These are phyloP conservation scores for Letharia lupina DNA, from an alignment of 495 filamentous ascomycete genomes.

Conservation along the genomic window DNA sequence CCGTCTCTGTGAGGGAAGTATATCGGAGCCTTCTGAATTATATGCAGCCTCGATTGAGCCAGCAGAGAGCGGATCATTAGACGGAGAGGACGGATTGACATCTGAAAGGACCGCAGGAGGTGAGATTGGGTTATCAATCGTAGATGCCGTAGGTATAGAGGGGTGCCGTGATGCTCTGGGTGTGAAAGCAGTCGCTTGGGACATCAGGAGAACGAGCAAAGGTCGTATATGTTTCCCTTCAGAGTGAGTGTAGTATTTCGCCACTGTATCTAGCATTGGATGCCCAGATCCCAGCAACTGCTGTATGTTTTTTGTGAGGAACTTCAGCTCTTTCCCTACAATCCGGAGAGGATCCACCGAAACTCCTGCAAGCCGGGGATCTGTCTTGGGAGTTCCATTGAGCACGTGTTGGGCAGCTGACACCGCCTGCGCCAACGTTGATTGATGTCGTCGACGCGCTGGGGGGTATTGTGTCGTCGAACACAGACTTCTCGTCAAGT, in stretches of 20 bases:
- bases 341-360: conserved; percentile 68
- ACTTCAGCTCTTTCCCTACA: conserved; percentile 92
- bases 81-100: conserved; percentile 61
- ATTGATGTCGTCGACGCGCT: conserved; percentile 31
- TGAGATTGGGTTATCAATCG: conserved; percentile 71
- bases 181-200: conserved; percentile 73
- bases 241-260: conserved; percentile 96
- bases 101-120: conserved; percentile 68
- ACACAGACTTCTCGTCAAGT: conserved; percentile 9
- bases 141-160: conserved; percentile 16
- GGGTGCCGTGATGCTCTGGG: conserved; percentile 48
- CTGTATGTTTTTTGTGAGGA: conserved; percentile 79
- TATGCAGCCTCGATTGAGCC: conserved; percentile 43
- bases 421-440: conserved; percentile 59
- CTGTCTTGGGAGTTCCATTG: conserved; percentile 53
- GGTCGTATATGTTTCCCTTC: conserved; percentile 96
- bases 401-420: conserved; percentile 72
- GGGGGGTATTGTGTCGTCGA: conserved; percentile 9
- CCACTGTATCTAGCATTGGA: conserved; percentile 84
- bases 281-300: conserved; percentile 85
- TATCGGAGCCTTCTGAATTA: conserved; percentile 53
- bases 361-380: conserved; percentile 43
- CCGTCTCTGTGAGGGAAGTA: conserved; percentile 84
- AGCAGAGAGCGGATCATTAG: conserved; percentile 38
- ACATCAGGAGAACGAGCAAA: conserved; percentile 91